A percentile compares a stretch with the other conserved stretches of the same genome.
phyloP scores from a whole-genome alignment of 108 stramenopile species.

The Discostella stelligeroides region DNA sequence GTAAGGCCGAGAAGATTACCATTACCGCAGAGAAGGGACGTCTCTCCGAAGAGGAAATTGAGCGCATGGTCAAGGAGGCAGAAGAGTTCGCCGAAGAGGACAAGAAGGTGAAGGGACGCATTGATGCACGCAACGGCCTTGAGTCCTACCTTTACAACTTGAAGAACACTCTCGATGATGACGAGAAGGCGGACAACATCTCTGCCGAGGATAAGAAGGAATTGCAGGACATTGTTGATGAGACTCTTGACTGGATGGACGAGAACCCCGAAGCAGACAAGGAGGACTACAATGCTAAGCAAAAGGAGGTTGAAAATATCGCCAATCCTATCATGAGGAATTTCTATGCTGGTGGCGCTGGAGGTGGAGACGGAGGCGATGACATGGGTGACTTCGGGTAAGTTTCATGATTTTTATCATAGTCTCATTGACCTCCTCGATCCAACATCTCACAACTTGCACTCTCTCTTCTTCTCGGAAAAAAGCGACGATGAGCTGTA shows the following conservation, averaged over 20 bases:
- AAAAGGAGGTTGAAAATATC: conserved; percentile 93
- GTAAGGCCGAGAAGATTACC: conserved; percentile 19
- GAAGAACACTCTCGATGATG: conserved; percentile 90
- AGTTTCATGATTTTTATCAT: not conserved
- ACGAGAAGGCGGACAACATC: conserved; percentile 60
- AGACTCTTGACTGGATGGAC: conserved; percentile 96
- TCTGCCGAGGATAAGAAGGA: conserved; percentile 93
- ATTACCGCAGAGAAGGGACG: conserved; percentile 97
- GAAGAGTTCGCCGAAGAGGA: conserved; percentile 93
- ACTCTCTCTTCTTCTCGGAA: not conserved
- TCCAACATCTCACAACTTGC: not conserved
- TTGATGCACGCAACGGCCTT: conserved; percentile 93
- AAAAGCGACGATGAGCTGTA: conserved; percentile 11
- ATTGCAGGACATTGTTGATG: conserved; percentile 86
- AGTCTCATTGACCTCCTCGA: not conserved
- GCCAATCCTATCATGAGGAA: conserved; percentile 95
- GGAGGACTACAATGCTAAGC: conserved; percentile 94
- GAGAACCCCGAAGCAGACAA: conserved; percentile 93
- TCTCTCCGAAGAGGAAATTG: conserved; percentile 95
- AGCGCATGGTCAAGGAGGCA: conserved; percentile 95
- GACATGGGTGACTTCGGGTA: conserved; percentile 30
- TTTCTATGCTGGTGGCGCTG: conserved; percentile 82
- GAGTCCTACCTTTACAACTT: conserved; percentile 97
- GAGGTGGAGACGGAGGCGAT: conserved; percentile 49
- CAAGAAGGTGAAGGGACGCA: conserved; percentile 86